Base-by-base conservation (phyloP, 176 grass and related monocot species). In the Pontederia crassipes region DNA sequence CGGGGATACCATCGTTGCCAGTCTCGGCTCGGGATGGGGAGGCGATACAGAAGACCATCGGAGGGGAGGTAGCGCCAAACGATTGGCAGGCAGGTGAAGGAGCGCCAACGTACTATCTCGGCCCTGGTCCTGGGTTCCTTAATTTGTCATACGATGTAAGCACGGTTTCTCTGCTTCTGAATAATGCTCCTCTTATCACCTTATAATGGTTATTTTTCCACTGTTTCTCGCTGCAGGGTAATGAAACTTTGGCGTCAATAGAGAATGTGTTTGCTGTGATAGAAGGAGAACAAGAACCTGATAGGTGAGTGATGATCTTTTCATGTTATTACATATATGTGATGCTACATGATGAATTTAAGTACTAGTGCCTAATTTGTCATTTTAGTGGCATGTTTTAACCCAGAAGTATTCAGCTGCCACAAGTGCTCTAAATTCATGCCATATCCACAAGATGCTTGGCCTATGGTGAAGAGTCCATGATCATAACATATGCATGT, bases 231-330 rank as follows among this genome's bases (percentile, higher is more conserved):
- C 45, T 12, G 17, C 62, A 96, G 91, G 91, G 86, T 48, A 90
- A 80, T 67, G 91, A 96, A 65, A 90, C 81, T 10, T 61, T 96
- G 27, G 81, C 62, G 54, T 87, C 75, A 52, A 96, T 90, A 78
- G 65, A 96, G 69, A 87, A 96, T 79, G 91, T 96, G 9, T 82
- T 90, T 80, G 79, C 83, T 18, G 80, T 90, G 54, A 87, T 96
- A 16, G 80, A 96, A 90, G 91, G 91, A 16, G 73, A 84, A 75
- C 83, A 96, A 75, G 91, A 96, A 64, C 86, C 83, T 15, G 86
- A 90, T 8, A 69, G 86, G 91, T 96, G 76, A 75, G 57, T 64
- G 62, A 29, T 75, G 26, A 24, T 17, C 2, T 26, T 66, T 52
- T 56, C 55, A 53, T 40, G 32, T 40, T 40, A 40, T 3, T 40